phyloP scores from a whole-genome alignment of 768 basidiomycete species.

The Amanita inopinata region DNA sequence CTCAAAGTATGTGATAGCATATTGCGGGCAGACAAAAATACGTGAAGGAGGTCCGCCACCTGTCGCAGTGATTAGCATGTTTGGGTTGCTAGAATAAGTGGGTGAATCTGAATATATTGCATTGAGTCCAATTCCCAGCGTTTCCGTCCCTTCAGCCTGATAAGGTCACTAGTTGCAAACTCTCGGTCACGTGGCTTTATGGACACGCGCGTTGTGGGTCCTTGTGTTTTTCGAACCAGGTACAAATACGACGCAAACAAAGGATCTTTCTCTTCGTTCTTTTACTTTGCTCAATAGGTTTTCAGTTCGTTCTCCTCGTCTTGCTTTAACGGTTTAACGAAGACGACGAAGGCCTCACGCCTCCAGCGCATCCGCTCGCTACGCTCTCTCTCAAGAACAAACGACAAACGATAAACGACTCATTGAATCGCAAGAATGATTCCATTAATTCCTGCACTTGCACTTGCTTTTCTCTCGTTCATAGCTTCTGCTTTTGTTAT shows the following conservation, averaged over 20 bases:
- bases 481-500: constrained; percentile 65
- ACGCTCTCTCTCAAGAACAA: constrained; percentile 37
- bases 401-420: constrained; percentile 13
- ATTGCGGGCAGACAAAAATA: constrained; percentile 50
- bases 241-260: constrained; percentile 29
- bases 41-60: constrained; percentile 59
- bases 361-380: not conserved
- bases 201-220: constrained; percentile 17
- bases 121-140: too few species aligned
- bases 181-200: not conserved
- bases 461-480: constrained; percentile 64
- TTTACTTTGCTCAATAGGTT: constrained; percentile 16
- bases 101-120: not conserved
- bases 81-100: constrained; percentile 39
- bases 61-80: constrained; percentile 62
- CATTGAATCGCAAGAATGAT: constrained; percentile 35
- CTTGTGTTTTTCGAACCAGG: constrained; percentile 28
- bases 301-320: constrained; percentile 20
- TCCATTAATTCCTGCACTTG: constrained; percentile 56
- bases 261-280: constrained; percentile 11
- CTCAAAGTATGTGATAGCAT: constrained; percentile 6
- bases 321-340: constrained; percentile 24
- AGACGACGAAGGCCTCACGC: constrained; percentile 29
- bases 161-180: not conserved
- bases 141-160: not conserved